Conservation (phyloP, 208 protist species). For the Balamuthia mandrillaris region DNA sequence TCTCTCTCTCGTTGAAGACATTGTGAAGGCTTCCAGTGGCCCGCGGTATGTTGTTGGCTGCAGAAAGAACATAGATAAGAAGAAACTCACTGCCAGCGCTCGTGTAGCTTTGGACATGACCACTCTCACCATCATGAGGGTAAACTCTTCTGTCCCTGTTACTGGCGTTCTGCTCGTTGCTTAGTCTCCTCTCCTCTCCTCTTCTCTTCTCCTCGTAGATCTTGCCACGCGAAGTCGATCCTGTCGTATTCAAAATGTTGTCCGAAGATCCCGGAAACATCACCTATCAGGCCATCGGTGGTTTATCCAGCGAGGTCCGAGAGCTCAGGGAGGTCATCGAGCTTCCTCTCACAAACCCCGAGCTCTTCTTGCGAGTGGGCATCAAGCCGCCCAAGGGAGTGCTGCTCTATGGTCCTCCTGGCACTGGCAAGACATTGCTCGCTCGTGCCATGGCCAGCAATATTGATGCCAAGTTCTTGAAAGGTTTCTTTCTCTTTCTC, state of each 20-base stretch:
- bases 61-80: constrained; percentile 88
- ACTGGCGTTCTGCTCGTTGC: too few relatives aligned
- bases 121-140: constrained; percentile 98
- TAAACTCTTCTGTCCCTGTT: too few relatives aligned
- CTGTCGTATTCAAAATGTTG: constrained; percentile 98
- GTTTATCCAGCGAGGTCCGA: constrained; percentile 95
- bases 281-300: constrained; percentile 94
- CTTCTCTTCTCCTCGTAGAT: neutral
- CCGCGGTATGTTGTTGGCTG: constrained; percentile 98
- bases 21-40: constrained; percentile 98
- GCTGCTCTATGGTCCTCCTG: constrained; percentile 97
- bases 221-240: constrained; percentile 97
- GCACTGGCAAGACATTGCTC: constrained; percentile 92
- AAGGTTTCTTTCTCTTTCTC: constrained; percentile 76
- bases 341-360: constrained; percentile 97
- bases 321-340: constrained; percentile 99
- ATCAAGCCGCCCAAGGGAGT: constrained; percentile 99
- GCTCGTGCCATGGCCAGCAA: constrained; percentile 97
- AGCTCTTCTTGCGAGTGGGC: constrained; percentile 97
- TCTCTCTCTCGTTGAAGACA: constrained; percentile 79
- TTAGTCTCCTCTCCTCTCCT: neutral
- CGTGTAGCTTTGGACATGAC: constrained; percentile 99
- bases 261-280: constrained; percentile 90
- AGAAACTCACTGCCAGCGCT: constrained; percentile 88
- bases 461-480: constrained; percentile 97